Percentiles rank a stretch among this genome's conserved stretches.
phyloP scores from a whole-genome alignment of 805 yeast species.

The Wickerhamomyces sydowiorum region DNA sequence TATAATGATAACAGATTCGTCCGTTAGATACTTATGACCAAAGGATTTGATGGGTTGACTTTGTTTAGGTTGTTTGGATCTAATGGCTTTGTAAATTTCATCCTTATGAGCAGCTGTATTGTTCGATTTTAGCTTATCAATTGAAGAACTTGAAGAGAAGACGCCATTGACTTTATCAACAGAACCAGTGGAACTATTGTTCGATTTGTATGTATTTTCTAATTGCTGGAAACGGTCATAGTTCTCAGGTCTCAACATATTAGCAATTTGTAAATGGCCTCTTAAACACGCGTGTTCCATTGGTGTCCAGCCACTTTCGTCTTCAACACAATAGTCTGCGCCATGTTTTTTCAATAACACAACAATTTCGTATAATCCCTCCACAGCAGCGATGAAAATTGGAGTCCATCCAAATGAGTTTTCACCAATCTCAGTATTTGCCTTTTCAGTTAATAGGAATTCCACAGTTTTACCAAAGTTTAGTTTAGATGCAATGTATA shows the following conservation, averaged over 20 bases:
- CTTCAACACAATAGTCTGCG: slow-evolving; percentile 52
- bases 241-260: slow-evolving; percentile 47
- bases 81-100: slow-evolving; percentile 14
- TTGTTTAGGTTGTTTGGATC: slow-evolving; percentile 11
- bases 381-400: slow-evolving; percentile 81
- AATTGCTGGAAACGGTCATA: slow-evolving; percentile 25
- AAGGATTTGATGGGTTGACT: slow-evolving; percentile 67
- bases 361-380: slow-evolving; percentile 62
- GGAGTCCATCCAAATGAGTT: slow-evolving; percentile 91
- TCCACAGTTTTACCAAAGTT: slow-evolving; percentile 49
- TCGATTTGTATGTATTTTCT: slow-evolving; percentile 8
- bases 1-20: slow-evolving; percentile 68
- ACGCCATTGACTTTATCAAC: slow-evolving; percentile 7
- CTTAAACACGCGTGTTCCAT: slow-evolving; percentile 91
- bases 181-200: slow-evolving; percentile 10
- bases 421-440: slow-evolving; percentile 74
- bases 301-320: slow-evolving; percentile 95
- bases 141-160: slow-evolving; percentile 10
- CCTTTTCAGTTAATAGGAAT: slow-evolving; percentile 49
- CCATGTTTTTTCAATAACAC: slow-evolving; percentile 45
- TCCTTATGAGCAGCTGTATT: slow-evolving; percentile 6
- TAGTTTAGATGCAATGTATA: slow-evolving; percentile 74
- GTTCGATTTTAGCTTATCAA: slow-evolving; percentile 11
- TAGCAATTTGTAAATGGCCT: slow-evolving; percentile 74
- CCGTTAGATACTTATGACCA: slow-evolving; percentile 70